Conservation (phyloP, 106 monocot species). For the Platanthera guangdongensis region DNA sequence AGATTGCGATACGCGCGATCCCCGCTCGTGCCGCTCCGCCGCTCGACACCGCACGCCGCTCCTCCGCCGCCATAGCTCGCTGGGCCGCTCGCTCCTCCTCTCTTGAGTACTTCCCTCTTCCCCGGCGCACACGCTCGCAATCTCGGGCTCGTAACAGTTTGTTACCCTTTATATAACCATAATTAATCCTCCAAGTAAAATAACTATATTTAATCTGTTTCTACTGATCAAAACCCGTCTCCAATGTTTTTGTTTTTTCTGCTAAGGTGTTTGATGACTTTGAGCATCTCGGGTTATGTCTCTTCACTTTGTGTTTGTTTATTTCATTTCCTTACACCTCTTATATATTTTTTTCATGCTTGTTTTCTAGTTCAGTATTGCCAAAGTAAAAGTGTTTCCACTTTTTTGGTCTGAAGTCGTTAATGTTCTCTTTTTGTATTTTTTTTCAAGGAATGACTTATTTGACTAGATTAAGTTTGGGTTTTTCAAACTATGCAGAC, state of each 20-base stretch:
- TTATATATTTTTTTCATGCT: not conserved
- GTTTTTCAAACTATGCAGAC: slow-evolving; percentile 29
- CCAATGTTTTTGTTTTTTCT: not conserved
- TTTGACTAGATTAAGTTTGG: not conserved
- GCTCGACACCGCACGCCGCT: too few relatives aligned
- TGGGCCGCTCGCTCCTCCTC: too few relatives aligned
- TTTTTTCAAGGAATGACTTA: not conserved
- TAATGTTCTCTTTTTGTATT: not conserved
- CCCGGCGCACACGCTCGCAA: too few relatives aligned
- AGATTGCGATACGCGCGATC: too few relatives aligned
- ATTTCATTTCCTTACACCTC: not conserved
- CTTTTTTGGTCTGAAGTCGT: not conserved
- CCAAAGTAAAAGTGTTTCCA: not conserved
- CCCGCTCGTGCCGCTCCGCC: too few relatives aligned
- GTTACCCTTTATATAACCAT: not conserved
- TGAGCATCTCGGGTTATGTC: not conserved
- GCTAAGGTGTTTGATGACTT: not conserved
- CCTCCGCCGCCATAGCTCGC: too few relatives aligned
- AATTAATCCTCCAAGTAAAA: not conserved
- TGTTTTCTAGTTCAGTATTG: not conserved
- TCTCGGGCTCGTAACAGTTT: not conserved
- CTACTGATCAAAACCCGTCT: too few relatives aligned
- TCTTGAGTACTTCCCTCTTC: too few relatives aligned
- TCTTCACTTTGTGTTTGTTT: not conserved
- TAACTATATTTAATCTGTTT: not conserved